Conservation (phyloP, 805 yeast species). For the Cyberlindnera mississippiensis region DNA sequence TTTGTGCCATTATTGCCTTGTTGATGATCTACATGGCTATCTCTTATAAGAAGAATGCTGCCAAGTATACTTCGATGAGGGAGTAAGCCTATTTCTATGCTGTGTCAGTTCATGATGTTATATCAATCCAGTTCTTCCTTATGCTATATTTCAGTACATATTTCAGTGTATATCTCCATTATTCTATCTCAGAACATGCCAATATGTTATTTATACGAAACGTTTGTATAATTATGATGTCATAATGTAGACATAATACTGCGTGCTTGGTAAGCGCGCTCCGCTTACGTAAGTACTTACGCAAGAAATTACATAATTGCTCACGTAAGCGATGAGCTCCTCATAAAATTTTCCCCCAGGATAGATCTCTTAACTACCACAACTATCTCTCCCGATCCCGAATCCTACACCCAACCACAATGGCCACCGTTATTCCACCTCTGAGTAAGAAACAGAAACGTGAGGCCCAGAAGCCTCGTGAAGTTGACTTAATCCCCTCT, state of each 20-base stretch:
- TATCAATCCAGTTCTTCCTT: too few relatives aligned
- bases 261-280: too few relatives aligned
- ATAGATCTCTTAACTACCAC: neutral
- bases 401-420: conserved; percentile 25
- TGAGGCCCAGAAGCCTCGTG: conserved; percentile 78
- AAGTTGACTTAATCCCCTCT: conserved; percentile 65
- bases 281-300: too few relatives aligned
- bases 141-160: too few relatives aligned
- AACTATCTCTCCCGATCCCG: neutral
- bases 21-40: conserved; percentile 19
- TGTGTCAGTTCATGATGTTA: too few relatives aligned
- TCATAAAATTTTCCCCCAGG: conserved; percentile 12
- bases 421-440: conserved; percentile 95
- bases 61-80: conserved; percentile 27
- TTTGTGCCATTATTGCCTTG: conserved; percentile 17
- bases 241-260: too few relatives aligned
- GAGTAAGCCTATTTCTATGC: too few relatives aligned
- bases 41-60: conserved; percentile 10
- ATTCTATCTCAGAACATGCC: neutral
- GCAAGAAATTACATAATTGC: too few relatives aligned
- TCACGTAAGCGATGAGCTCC: conserved; percentile 22
- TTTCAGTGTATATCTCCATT: too few relatives aligned
- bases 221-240: neutral
- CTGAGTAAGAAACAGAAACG: conserved; percentile 84
- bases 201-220: neutral